Base-by-base conservation (phyloP, 2,329 filamentous ascomycete genomes). In the Monosporascus cannonballus region DNA sequence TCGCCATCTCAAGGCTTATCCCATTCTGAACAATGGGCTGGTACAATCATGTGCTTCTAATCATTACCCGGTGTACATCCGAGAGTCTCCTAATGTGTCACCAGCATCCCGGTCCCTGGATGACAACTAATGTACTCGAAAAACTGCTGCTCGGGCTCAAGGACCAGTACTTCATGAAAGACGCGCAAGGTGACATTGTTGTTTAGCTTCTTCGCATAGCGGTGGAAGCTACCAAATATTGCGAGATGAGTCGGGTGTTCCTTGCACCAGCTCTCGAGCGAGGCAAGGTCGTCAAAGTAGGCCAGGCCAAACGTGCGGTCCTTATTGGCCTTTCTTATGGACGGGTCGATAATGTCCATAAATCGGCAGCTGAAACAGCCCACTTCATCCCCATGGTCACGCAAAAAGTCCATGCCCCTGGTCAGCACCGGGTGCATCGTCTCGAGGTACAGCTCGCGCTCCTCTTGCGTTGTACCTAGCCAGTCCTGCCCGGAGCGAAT, bases 401-500 rank as follows among this genome's bases (percentile, higher is more conserved):
- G 69, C 2, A 76, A 63, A 52, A 74, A 76, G 18, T 69, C 60
- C 74, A 76, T 76, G 0, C 74, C 74, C 41, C 64, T 64, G 18
- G 63, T 61, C 6, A 77, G 62, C 1, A 73, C 69, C 0, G 73
- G 74, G 50, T 76, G 72, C 71, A 76, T 75, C 4, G 69, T 73
- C 25, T 68, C 64, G 9, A 76, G 63, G 55, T 76, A 77, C 2
- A 76, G 56, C 45, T 68, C 64, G 1, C 72, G 66, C 62, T 77
- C 73, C 27, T 69, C 65, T 2, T 70, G 69, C 4, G 61, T 53
- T 2, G 73, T 73, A 24, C 60, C 65, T 0, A 67, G 69, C 73
- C 73, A 76, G 53, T 76, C 73, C 55, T 76, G 74, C 0, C 73
- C 73, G 1, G 73, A 76, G 25, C 73, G 69, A 38, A 76, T 76